These are phyloP conservation scores for Thelephora ganbajun DNA, from an alignment of 768 basidiomycete genomes.

Conservation along the genomic window DNA sequence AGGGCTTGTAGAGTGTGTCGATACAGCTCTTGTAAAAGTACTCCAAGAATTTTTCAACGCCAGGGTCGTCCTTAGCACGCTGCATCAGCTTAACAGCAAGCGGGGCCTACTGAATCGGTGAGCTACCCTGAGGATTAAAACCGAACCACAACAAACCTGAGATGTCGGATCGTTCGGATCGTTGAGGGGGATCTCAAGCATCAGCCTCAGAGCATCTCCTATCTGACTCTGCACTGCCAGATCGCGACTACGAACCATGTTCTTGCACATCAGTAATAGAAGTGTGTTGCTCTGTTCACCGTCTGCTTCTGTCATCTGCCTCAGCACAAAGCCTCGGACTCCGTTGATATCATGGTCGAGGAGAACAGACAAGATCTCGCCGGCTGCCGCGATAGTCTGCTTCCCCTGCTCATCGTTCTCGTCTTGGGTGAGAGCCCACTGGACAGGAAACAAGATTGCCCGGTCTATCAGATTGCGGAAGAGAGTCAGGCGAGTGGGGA, in stretches of 20 bases:
- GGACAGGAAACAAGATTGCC: conserved; percentile 80
- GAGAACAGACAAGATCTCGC: conserved; percentile 73
- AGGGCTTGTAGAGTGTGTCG: conserved; percentile 67
- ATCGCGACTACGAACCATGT: conserved; percentile 71
- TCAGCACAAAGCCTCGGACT: conserved; percentile 72
- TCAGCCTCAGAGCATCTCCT: conserved; percentile 71
- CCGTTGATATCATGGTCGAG: conserved; percentile 87
- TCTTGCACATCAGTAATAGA: conserved; percentile 56
- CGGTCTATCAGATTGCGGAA: conserved; percentile 82
- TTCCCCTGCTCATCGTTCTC: conserved; percentile 37
- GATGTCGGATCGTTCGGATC: conserved; percentile 8
- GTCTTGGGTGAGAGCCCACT: conserved; percentile 74
- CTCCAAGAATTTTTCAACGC: conserved; percentile 80
- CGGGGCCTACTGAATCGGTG: conserved; percentile 12
- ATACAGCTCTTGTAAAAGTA: conserved; percentile 86
- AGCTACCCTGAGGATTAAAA: not conserved
- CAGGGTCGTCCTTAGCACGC: conserved; percentile 67
- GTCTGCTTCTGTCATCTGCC: conserved; percentile 62
- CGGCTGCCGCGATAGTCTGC: conserved; percentile 64
- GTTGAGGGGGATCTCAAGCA: conserved; percentile 61
- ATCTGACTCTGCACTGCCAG: conserved; percentile 83
- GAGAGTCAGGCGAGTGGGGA: conserved; percentile 70
- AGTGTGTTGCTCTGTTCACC: conserved; percentile 56
- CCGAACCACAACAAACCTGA: conserved; percentile 6
- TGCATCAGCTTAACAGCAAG: conserved; percentile 31